A percentile compares a stretch with the other conserved stretches of the same genome.
Evolutionary conservation across 148 eudicot species (phyloP).

Genomic region (Diospyros lotus): DNA sequence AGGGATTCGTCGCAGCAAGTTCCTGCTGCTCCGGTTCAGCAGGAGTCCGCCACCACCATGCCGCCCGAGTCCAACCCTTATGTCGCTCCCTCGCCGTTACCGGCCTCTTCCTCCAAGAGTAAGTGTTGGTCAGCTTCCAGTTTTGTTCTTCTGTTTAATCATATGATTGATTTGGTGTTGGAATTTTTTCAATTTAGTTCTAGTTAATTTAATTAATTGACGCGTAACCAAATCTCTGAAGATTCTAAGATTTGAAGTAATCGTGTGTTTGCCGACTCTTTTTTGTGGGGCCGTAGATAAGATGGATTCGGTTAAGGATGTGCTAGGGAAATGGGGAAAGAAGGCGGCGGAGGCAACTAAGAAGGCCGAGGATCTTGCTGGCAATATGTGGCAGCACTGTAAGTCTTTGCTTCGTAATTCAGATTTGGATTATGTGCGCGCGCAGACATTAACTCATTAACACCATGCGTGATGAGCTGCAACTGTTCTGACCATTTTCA

Average conservation of each 20-base stretch:
- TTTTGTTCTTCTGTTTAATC: not conserved
- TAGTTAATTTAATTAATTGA: not conserved
- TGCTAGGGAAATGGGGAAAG: constrained; percentile 80
- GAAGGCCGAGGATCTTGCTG: constrained; percentile 81
- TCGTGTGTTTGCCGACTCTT: not conserved
- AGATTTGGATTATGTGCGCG: too few species aligned
- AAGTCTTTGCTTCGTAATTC: constrained; percentile 22
- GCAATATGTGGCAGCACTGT: constrained; percentile 97
- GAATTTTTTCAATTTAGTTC: not conserved
- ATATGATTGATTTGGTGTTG: constrained; percentile 1
- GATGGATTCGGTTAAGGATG: constrained; percentile 72
- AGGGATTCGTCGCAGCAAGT: constrained; percentile 13
- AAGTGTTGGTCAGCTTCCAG: constrained; percentile 4
- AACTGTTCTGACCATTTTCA: too few species aligned
- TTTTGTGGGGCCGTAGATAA: constrained; percentile 32
- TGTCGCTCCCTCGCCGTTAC: constrained; percentile 54
- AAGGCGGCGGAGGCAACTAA: constrained; percentile 77
- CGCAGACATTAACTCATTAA: too few species aligned
- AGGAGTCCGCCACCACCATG: constrained; percentile 52
- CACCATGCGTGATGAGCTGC: too few species aligned
- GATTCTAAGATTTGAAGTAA: not conserved
- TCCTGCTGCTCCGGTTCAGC: constrained; percentile 1
- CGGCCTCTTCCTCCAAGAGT: constrained; percentile 50
- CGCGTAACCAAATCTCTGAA: not conserved
- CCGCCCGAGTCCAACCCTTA: constrained; percentile 83